A percentile compares a stretch with the other conserved stretches of the same genome.
These are phyloP conservation scores for Aureobasidium sp. DNA, from an alignment of 2,329 filamentous ascomycete genomes.

Conservation along the genomic window DNA sequence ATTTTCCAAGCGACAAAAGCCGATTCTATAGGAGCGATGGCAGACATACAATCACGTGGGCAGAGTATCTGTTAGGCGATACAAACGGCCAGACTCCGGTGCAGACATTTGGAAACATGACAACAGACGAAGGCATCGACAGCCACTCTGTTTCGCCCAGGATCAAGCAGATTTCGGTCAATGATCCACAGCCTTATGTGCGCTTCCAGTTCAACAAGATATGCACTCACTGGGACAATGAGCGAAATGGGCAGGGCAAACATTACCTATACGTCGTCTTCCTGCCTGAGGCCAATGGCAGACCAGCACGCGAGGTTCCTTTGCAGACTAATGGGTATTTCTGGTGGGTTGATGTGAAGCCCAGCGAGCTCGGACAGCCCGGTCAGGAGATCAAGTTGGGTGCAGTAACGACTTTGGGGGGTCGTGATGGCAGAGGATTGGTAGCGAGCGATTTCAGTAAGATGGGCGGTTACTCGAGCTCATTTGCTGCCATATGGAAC, in stretches of 20 bases:
- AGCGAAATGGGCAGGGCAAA: constrained; percentile 57
- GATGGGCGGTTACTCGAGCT: constrained; percentile 31
- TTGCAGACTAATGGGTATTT: constrained; percentile 68
- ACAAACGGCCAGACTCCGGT: constrained; percentile 39
- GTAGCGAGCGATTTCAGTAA: constrained; percentile 25
- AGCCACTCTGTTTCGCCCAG: constrained; percentile 56
- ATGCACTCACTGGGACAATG: constrained; percentile 78
- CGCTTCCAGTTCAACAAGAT: constrained; percentile 74
- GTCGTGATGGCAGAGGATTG: constrained; percentile 47
- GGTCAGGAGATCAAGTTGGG: constrained; percentile 62
- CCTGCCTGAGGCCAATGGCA: constrained; percentile 59
- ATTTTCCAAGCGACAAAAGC: constrained; percentile 64
- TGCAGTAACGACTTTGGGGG: constrained; percentile 50
- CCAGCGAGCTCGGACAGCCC: constrained; percentile 57
- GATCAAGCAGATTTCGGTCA: constrained; percentile 20
- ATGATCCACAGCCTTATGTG: constrained; percentile 24
- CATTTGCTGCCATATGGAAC: constrained; percentile 49
- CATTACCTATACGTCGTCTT: constrained; percentile 64
- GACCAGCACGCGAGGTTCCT: constrained; percentile 60
- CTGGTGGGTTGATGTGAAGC: constrained; percentile 71
- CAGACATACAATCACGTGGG: constrained; percentile 58
- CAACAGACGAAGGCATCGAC: constrained; percentile 46
- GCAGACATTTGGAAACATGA: constrained; percentile 41
- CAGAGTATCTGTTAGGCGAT: constrained; percentile 69
- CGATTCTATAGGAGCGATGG: constrained; percentile 74